These are phyloP conservation scores for Linum trigynum DNA, from an alignment of 345 rosid species.

Conservation along the genomic window DNA sequence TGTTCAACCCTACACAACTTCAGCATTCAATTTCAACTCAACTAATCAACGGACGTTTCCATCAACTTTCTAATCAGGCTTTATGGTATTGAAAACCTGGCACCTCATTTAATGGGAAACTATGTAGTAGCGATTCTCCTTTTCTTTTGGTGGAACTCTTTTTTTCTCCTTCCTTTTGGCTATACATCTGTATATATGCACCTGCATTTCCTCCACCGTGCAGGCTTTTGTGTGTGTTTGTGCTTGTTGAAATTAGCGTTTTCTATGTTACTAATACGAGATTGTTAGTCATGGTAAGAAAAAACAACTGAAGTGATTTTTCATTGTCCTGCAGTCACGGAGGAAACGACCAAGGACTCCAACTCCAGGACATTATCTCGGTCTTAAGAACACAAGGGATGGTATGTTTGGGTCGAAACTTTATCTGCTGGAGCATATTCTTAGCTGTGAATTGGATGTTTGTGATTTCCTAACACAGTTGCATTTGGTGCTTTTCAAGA, in stretches of 20 bases:
- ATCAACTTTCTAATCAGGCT: slow-evolving; percentile 74
- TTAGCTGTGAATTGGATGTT: neutral
- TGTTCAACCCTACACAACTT: slow-evolving; percentile 72
- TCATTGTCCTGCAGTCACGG: slow-evolving; percentile 60
- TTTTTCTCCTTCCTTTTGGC: neutral
- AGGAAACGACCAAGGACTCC: slow-evolving; percentile 98
- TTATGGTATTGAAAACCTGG: slow-evolving; percentile 58
- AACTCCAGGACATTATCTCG: slow-evolving; percentile 98
- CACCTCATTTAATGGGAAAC: slow-evolving; percentile 29
- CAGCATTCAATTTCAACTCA: slow-evolving; percentile 86
- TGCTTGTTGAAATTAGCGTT: neutral
- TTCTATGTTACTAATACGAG: too few species aligned
- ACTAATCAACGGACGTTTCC: slow-evolving; percentile 97
- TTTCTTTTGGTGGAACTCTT: slow-evolving; percentile 8
- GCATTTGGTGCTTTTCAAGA: slow-evolving; percentile 11
- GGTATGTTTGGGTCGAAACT: slow-evolving; percentile 33
- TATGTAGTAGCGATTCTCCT: slow-evolving; percentile 18
- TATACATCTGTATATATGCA: neutral
- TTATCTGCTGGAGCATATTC: neutral
- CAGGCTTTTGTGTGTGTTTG: neutral
- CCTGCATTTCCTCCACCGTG: neutral
- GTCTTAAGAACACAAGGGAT: slow-evolving; percentile 76
- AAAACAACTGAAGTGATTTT: slow-evolving; percentile 10
- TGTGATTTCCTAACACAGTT: neutral
- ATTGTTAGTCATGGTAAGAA: neutral